phyloP scores from a whole-genome alignment of 78 protist species.

The Bodo saltans region DNA sequence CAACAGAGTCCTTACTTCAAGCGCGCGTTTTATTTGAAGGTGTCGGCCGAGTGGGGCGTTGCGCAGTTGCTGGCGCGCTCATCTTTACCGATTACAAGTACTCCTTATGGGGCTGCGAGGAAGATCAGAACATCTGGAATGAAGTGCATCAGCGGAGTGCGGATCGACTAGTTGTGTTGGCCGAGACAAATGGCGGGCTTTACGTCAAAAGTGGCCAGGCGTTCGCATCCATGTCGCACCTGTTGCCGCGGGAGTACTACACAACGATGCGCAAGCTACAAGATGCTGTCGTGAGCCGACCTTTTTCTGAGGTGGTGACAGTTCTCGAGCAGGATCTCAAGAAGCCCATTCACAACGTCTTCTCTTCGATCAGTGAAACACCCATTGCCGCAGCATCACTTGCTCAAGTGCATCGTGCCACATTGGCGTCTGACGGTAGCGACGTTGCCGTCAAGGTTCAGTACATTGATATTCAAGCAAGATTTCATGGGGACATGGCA shows the following conservation, averaged over 20 bases:
- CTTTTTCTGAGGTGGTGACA: background rate
- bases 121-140: background rate
- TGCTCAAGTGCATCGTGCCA: constrained; percentile 56
- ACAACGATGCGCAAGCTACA: background rate
- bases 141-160: constrained; percentile 5
- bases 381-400: constrained; percentile 60
- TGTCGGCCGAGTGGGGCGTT: background rate
- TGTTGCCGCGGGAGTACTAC: constrained; percentile 19
- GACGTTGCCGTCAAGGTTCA: constrained; percentile 37
- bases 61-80: background rate
- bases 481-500: constrained; percentile 13
- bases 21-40: background rate
- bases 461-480: background rate
- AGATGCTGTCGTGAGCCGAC: background rate
- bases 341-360: background rate
- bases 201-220: constrained; percentile 30
- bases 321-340: constrained; percentile 22
- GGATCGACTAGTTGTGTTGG: background rate
- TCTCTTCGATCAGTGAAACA: constrained; percentile 5
- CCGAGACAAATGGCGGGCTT: constrained; percentile 18
- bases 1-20: too few relatives aligned
- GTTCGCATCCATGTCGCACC: constrained; percentile 27
- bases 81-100: background rate
- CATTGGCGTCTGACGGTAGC: background rate
- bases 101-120: background rate